Evolutionary conservation across 2,329 filamentous ascomycete species (phyloP), one percentile per base, ranked within the genome.

Genomic region (Cercospora berteroae): DNA sequence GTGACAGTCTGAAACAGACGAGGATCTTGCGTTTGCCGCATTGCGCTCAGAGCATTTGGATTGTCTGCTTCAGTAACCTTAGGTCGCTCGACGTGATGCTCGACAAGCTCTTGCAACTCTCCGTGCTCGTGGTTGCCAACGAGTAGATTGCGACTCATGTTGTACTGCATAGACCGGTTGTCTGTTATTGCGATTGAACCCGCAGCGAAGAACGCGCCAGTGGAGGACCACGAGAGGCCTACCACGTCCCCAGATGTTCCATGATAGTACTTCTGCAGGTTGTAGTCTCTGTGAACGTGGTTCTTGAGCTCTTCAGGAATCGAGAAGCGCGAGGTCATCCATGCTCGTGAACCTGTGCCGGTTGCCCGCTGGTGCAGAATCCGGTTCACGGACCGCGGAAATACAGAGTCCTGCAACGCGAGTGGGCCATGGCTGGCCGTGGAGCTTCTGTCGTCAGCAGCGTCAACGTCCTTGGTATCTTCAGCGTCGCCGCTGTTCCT

Each of bases 241-340:
- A 84, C 80, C 1, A 89, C 82, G 74, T 89, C 87, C 25, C 84
- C 83, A 0, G 86, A 88, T 0, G 86, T 85, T 1, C 86, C 85
- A 68, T 83, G 86, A 80, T 85, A 88, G 13, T 80, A 79, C 62
- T 78, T 80, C 27, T 77, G 80, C 2, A 79, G 78, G 4, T 79
- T 81, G 16, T 88, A 72, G 1, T 80, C 77, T 25, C 81, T 76
- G 33, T 73, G 73, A 25, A 77, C 76, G 29, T 78, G 72, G n/a
- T 78, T 72, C 55, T 73, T 72, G 5, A 77, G 61, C 60, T 77
- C 74, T 8, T 74, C 69, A 2, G 71, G 27, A 8, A 72, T 64
- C 5, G 62, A 20, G 42, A 60, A 69, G 4, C 65, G 18, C 9
- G 65, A 42, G 1, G 57, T 33, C 5, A 57, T 61, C 72, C 71